These are phyloP conservation scores for Bocquillonia castaneifolia DNA, from an alignment of 441 rosid genomes.

Conservation along the genomic window DNA sequence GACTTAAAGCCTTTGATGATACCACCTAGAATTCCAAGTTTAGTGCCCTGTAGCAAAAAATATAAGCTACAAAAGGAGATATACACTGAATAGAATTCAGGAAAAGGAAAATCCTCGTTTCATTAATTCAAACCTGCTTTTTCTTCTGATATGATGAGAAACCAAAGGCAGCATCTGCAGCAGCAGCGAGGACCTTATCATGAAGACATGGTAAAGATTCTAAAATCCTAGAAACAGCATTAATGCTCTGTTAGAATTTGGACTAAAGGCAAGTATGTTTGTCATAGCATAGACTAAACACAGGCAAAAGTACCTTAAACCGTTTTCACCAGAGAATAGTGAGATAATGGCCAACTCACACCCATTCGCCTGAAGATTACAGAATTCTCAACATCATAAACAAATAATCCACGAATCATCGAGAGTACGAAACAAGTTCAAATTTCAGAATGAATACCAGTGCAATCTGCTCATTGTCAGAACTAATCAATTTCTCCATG, in stretches of 20 bases:
- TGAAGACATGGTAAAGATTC: conserved; percentile 59
- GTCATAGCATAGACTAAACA: conserved; percentile 14
- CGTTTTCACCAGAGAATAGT: conserved; percentile 38
- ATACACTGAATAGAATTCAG: conserved; percentile 10
- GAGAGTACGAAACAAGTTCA: conserved; percentile 7
- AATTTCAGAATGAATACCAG: conserved; percentile 34
- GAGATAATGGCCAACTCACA: conserved; percentile 57
- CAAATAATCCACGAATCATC: conserved; percentile 17
- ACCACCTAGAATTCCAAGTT: conserved; percentile 45
- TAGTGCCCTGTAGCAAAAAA: conserved; percentile 34
- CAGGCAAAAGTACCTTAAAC: conserved; percentile 37
- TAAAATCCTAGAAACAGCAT: conserved; percentile 37
- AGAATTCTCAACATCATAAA: conserved; percentile 13
- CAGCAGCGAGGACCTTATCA: conserved; percentile 68
- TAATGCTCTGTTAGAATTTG: conserved; percentile 17
- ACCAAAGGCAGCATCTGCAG: conserved; percentile 53
- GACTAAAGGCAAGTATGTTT: neutral
- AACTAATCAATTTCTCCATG: conserved; percentile 48
- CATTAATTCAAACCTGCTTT: conserved; percentile 41
- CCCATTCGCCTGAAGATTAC: conserved; percentile 44
- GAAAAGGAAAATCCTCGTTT: neutral
- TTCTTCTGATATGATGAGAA: conserved; percentile 49
- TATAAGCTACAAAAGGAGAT: conserved; percentile 15
- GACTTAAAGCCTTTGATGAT: conserved; percentile 48
- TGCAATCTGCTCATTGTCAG: conserved; percentile 41